A percentile compares a stretch with the other conserved stretches of the same genome.
phyloP scores from a whole-genome alignment of 2,329 filamentous ascomycete genomes.

The Saccharata proteae region DNA sequence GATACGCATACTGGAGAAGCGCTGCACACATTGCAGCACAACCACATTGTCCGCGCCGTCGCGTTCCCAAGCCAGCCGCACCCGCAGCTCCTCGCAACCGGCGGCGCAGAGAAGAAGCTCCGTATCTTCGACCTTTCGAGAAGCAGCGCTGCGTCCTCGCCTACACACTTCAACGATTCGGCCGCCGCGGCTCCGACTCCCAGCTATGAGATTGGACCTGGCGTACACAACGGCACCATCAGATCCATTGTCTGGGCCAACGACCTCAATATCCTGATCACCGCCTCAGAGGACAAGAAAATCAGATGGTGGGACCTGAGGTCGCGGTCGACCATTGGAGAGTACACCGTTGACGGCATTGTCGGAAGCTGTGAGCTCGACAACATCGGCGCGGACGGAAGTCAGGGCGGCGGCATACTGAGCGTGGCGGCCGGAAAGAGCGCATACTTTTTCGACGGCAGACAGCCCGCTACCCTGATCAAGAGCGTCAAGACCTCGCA shows the following conservation, averaged over 20 bases:
- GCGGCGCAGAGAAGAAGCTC: constrained; percentile 92
- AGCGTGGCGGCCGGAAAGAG: constrained; percentile 90
- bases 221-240: constrained; percentile 75
- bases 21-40: constrained; percentile 74
- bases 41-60: constrained; percentile 89
- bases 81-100: constrained; percentile 75
- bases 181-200: constrained; percentile 38
- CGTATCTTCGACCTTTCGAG: constrained; percentile 80
- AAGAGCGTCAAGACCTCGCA: constrained; percentile 73
- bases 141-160: constrained; percentile 23
- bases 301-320: constrained; percentile 92
- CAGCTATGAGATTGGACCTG: constrained; percentile 77
- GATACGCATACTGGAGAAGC: constrained; percentile 90
- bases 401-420: constrained; percentile 58
- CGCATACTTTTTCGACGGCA: constrained; percentile 81
- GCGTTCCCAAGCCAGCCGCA: constrained; percentile 67
- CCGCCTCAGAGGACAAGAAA: constrained; percentile 79
- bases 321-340: constrained; percentile 59
- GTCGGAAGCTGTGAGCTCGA: constrained; percentile 84
- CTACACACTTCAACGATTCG: constrained; percentile 16
- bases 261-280: constrained; percentile 79
- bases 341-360: constrained; percentile 67
- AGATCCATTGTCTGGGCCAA: constrained; percentile 93
- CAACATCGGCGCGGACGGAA: constrained; percentile 54
- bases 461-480: constrained; percentile 53